A percentile compares a stretch with the other conserved stretches of the same genome.
Conservation (phyloP, 2,329 filamentous ascomycete genomes). For the Neonectria neomacrospora region DNA sequence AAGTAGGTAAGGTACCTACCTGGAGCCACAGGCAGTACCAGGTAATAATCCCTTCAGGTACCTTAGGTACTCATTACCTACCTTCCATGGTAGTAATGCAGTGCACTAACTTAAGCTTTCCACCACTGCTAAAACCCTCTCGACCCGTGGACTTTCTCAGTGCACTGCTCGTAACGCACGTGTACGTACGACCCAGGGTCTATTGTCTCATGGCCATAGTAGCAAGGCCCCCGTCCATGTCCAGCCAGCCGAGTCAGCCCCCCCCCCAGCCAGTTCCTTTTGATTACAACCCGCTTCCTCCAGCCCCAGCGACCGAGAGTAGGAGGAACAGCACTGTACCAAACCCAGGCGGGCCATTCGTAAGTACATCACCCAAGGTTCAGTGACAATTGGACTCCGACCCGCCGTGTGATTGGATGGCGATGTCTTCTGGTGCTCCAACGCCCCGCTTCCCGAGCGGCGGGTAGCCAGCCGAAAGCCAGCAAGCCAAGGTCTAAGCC, state of each 20-base stretch:
- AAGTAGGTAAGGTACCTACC: no score
- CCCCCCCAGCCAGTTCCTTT: slow-evolving; percentile 13
- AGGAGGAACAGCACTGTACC: background rate
- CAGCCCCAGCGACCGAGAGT: slow-evolving; percentile 3
- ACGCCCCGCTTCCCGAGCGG: slow-evolving; percentile 34
- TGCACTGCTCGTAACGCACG: background rate
- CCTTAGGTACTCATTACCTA: no score
- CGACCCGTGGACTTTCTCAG: background rate
- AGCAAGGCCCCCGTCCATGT: background rate
- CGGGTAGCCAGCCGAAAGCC: slow-evolving; percentile 27
- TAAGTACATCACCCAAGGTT: slow-evolving; percentile 10
- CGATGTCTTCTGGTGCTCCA: background rate
- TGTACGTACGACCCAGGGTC: slow-evolving; percentile 1
- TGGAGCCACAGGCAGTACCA: background rate
- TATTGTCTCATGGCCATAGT: slow-evolving; percentile 8
- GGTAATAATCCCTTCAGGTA: background rate
- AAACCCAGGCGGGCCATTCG: background rate
- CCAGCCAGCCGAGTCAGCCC: slow-evolving; percentile 1
- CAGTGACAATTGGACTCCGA: background rate
- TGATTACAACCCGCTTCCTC: slow-evolving; percentile 8
- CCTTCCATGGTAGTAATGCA: no score
- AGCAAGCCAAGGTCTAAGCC: slow-evolving; percentile 37
- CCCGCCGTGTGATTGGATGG: slow-evolving; percentile 26
- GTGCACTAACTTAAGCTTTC: background rate
- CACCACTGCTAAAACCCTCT: background rate